phyloP scores from a whole-genome alignment of 2,329 filamentous ascomycete species.

The Berkeleyomyces rouxiae region DNA sequence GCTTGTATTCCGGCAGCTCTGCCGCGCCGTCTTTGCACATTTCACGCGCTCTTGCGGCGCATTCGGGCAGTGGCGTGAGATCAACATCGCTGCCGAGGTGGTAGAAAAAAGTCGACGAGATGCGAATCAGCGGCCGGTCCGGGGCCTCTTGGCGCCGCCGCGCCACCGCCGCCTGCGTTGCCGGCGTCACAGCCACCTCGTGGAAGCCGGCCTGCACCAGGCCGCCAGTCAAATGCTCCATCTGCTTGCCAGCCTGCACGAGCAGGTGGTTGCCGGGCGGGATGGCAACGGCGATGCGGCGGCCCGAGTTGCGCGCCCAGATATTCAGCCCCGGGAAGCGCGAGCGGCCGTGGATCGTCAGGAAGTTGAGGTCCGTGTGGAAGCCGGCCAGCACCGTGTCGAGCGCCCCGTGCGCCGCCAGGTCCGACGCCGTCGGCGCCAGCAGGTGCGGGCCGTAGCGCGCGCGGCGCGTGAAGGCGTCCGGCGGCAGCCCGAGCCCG shows the following conservation, averaged over 20 bases:
- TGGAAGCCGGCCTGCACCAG: constrained; percentile 46
- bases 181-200: constrained; percentile 41
- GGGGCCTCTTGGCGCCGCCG: constrained; percentile 26
- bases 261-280: constrained; percentile 40
- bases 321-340: constrained; percentile 45
- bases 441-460: constrained; percentile 45
- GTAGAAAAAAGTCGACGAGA: constrained; percentile 46
- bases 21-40: constrained; percentile 38
- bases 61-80: constrained; percentile 32
- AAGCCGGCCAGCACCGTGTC: constrained; percentile 47
- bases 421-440: constrained; percentile 42
- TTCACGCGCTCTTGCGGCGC: constrained; percentile 28
- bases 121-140: constrained; percentile 36
- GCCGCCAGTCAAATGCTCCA: constrained; percentile 44
- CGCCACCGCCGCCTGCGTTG: constrained; percentile 32
- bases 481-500: constrained; percentile 35
- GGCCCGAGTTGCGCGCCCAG: constrained; percentile 46
- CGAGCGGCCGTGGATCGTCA: constrained; percentile 47
- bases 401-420: constrained; percentile 32
- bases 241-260: constrained; percentile 46
- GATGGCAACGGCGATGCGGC: constrained; percentile 41
- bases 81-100: constrained; percentile 41
- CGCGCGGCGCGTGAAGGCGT: constrained; percentile 37
- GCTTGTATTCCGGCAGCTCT: constrained; percentile 25
- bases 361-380: constrained; percentile 48